Base-by-base conservation (phyloP, 2,329 filamentous ascomycete genomes). In the Xylariaceae sp. region DNA sequence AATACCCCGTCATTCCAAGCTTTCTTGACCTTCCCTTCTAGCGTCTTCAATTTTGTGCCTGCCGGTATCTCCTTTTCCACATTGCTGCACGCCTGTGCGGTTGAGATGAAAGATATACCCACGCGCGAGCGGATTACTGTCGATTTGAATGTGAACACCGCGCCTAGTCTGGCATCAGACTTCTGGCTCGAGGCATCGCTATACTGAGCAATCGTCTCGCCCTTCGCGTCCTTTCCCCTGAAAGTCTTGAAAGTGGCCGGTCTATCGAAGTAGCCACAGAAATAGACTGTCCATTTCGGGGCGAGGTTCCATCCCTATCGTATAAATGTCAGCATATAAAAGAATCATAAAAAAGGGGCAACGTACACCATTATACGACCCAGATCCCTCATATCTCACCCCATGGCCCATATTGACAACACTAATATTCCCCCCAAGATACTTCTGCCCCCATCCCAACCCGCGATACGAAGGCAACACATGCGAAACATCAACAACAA, bases 101-200 rank as follows among this genome's bases (percentile, higher is more conserved):
- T 69, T 0, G 85, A 88, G n/a, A 89, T 81, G 73, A 87, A 88
- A 0, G 85, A 88, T 9, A 89, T 82, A 1, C 87, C 87, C 0
- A 89, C 84, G 1, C 83, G 77, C 1, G 85, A 87, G 1, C 73
- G 77, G 1, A 88, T 74, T 1, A 72, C 64, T 1, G 71, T 68
- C 0, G 73, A 68, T 7, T 74, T 62, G 61, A 88, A 88, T 0
- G 78, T 77, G 68, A 86, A 87, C 0, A 87, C 73, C 1, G 77
- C 79, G 0, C 78, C 77, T 2, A 83, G 72, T 1, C 77, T 73
- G 5, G 77, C 75, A 0, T 70, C 61, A 0, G 66, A 80, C 35
- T 67, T 73, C 56, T 74, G 73, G 13, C 55, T 70, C 17, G 66
- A 65, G 50, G 67, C 63, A 17, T 70, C 72, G 59, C 66, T 68